Evolutionary conservation across 768 basidiomycete genomes (phyloP), one percentile per base, ranked within the genome.

Genomic region (Tremella fuciformis): DNA sequence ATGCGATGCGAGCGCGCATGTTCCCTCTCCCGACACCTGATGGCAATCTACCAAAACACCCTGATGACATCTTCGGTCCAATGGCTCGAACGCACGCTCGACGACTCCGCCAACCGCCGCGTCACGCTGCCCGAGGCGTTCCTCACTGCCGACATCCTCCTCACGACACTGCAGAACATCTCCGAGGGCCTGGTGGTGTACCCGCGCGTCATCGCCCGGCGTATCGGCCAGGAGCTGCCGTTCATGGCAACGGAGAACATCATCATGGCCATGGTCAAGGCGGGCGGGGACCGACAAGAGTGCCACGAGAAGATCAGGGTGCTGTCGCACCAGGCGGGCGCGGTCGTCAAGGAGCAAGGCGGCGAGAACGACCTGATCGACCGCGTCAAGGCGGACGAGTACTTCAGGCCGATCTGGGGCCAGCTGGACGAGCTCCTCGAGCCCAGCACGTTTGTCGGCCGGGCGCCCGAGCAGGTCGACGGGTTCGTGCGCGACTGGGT

Each of bases 231-330:
- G 76, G 96, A 99, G 77, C 83, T 99, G 34, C 96, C 96, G 0
- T 98, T 98, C 83, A 98, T 99, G 96, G 92, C 94, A 3, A 99
- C 96, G 1, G 96, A 99, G 78, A 99, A 99, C 77, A 83, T 99
- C 78, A 98, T 98, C 79, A 98, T 99, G 96, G 91, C 91, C 1
- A 84, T 99, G 42, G 96, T 98, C 62, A 96, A 80, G 62, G 72
- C 89, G 78, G 91, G 91, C 19, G 94, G 93, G 0, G 93, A 98
- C 78, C 83, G 96, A 34, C 96, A 98, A 75, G 91, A 91, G 78
- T 91, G 91, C 8, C 96, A 98, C 75, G 96, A 97, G 79, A 88
- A 89, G 79, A 91, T 97, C 72, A 81, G 94, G 59, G 89, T 97
- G 11, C 82, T 98, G 13, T 93, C 91, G 11, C 96, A 99, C 73